Conservation (phyloP, 2,329 filamentous ascomycete species). For the Xylaria sp. region DNA sequence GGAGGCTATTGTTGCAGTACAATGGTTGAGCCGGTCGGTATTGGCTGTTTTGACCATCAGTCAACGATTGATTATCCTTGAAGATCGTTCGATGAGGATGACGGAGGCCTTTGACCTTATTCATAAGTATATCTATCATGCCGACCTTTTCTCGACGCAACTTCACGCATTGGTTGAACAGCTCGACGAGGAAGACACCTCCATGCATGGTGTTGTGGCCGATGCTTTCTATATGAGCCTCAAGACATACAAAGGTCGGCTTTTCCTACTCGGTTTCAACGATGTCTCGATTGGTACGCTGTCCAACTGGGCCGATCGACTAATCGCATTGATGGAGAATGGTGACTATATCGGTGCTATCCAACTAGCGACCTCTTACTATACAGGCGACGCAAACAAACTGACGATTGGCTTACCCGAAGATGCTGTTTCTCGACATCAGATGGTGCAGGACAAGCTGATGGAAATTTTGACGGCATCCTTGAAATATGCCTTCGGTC, state of each 20-base stretch:
- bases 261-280: slow-evolving; percentile 91
- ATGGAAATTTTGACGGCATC: slow-evolving; percentile 92
- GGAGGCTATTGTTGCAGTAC: slow-evolving; percentile 90
- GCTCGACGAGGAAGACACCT: slow-evolving; percentile 76
- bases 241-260: slow-evolving; percentile 84
- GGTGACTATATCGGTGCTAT: slow-evolving; percentile 96
- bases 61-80: slow-evolving; percentile 84
- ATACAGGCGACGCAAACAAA: slow-evolving; percentile 85
- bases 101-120: slow-evolving; percentile 93
- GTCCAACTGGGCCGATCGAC: slow-evolving; percentile 93
- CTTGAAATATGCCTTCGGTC: slow-evolving; percentile 78
- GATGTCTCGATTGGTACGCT: slow-evolving; percentile 85
- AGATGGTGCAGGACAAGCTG: slow-evolving; percentile 80
- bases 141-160: slow-evolving; percentile 84
- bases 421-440: slow-evolving; percentile 67
- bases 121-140: slow-evolving; percentile 86
- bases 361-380: slow-evolving; percentile 84
- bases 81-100: slow-evolving; percentile 82
- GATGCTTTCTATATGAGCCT: slow-evolving; percentile 99
- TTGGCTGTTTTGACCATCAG: slow-evolving; percentile 89
- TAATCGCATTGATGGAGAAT: slow-evolving; percentile 90
- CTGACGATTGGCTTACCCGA: slow-evolving; percentile 90
- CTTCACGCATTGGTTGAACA: slow-evolving; percentile 80
- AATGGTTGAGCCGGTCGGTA: slow-evolving; percentile 94
- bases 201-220: slow-evolving; percentile 92